These are phyloP conservation scores for Diaporthe aspalathi DNA, from an alignment of 2,329 filamentous ascomycete species.

Conservation along the genomic window DNA sequence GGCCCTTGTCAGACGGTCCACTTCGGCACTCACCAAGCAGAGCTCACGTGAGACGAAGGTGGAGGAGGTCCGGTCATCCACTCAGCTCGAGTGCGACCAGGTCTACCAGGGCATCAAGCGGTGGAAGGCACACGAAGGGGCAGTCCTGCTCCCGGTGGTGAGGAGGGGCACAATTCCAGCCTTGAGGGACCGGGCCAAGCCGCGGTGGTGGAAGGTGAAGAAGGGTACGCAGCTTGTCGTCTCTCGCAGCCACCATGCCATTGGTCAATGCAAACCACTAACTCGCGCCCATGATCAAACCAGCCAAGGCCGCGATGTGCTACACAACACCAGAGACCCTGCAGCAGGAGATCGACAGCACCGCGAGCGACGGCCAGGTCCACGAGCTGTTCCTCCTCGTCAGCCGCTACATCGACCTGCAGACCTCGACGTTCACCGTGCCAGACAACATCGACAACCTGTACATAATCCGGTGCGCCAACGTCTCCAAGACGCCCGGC, in stretches of 20 bases:
- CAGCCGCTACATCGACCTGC: conserved; percentile 37
- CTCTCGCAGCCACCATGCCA: too few species aligned
- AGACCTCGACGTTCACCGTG: conserved; percentile 33
- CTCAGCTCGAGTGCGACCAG: conserved; percentile 38
- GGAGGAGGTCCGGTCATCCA: conserved; percentile 12
- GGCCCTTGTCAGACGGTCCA: neutral
- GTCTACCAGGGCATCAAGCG: conserved; percentile 37
- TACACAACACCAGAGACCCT: conserved; percentile 35
- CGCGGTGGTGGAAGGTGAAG: conserved; percentile 38
- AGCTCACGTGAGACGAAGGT: conserved; percentile 14
- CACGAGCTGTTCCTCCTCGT: conserved; percentile 39
- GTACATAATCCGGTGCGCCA: conserved; percentile 39
- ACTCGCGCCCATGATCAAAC: neutral
- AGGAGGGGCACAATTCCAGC: conserved; percentile 24
- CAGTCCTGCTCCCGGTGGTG: conserved; percentile 36
- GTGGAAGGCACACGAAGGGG: conserved; percentile 38
- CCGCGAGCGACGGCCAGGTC: conserved; percentile 35
- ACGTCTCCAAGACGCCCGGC: conserved; percentile 6
- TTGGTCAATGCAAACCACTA: neutral
- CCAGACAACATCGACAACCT: conserved; percentile 36
- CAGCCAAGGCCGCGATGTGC: conserved; percentile 38
- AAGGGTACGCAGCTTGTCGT: conserved; percentile 12
- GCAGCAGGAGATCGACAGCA: conserved; percentile 36
- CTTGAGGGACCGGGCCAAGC: conserved; percentile 33
- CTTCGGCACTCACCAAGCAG: conserved; percentile 21